These are phyloP conservation scores for Sistotremastrum suecicum DNA, from an alignment of 768 basidiomycete species.

Conservation along the genomic window DNA sequence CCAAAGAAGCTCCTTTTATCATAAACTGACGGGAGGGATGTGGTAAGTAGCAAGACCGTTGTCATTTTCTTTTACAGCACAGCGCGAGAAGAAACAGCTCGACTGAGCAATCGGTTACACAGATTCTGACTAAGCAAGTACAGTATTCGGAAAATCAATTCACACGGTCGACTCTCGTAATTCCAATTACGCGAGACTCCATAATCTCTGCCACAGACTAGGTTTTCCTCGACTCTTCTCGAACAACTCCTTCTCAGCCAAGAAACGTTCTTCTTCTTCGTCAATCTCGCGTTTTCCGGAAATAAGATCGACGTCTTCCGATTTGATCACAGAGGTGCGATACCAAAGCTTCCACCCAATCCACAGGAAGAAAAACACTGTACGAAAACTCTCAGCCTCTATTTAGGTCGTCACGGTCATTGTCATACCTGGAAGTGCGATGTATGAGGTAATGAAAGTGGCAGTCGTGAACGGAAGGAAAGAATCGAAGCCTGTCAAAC, in stretches of 20 bases:
- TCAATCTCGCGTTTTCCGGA: slow-evolving; percentile 46
- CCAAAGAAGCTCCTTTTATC: too few species aligned
- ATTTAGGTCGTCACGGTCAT: too few species aligned
- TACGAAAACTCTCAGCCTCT: neutral
- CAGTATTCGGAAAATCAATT: too few species aligned
- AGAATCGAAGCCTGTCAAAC: slow-evolving; percentile 20
- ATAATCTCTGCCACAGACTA: neutral
- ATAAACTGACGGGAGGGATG: too few species aligned
- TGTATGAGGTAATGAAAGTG: slow-evolving; percentile 26
- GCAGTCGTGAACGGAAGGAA: slow-evolving; percentile 34
- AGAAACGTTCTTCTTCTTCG: slow-evolving; percentile 42
- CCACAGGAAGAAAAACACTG: slow-evolving; percentile 21
- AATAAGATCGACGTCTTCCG: slow-evolving; percentile 43
- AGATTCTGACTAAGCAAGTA: too few species aligned
- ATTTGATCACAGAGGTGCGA: slow-evolving; percentile 21
- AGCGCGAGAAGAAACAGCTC: too few species aligned
- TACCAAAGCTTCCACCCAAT: slow-evolving; percentile 22
- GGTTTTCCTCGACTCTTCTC: neutral
- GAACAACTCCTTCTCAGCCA: slow-evolving; percentile 25
- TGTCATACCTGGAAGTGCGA: slow-evolving; percentile 16
- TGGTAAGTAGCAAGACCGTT: too few species aligned
- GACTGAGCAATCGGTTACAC: too few species aligned
- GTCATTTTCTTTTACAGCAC: too few species aligned
- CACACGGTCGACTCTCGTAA: too few species aligned
- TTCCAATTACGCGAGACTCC: too few species aligned